Evolutionary conservation across 768 basidiomycete genomes (phyloP), one percentile per base, ranked within the genome.

Genomic region (Postia placenta): DNA sequence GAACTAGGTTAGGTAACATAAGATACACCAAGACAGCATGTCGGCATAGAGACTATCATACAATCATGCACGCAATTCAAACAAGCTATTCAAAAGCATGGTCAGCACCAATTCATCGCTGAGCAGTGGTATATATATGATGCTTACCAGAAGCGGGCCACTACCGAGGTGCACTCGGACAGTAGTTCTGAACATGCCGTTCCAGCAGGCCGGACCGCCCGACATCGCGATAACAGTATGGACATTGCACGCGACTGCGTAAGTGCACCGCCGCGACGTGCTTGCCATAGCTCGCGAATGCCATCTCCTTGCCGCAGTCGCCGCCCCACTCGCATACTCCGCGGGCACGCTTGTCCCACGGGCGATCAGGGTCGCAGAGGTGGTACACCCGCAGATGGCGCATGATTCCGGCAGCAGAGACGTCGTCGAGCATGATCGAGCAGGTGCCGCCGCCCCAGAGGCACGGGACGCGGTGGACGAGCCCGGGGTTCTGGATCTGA

Each of bases 211-310:
- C 45, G 6, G 27, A 5, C 4, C 45, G 24, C 15, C 45, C 45
- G 22, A 46, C 26, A 23, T 46, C 45, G 11, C 33, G 24, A 17
- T 46, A 33, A 35, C 56, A 57, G 38, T 50, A 38, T 2, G 50
- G 53, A 24, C 56, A 57, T 28, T 47, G 45, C 20, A 47, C 50
- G 51, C 49, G 49, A 39, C 46, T 52, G 41, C 53, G 45, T 11
- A 57, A 47, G 36, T 57, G 56, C 38, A 53, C 54, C 37, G 50
- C 50, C 6, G 56, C 50, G 45, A 57, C 54, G 30, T 57, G 56
- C 46, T 57, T 57, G 19, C 53, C 56, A 24, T 44, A 50, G 48
- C 52, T 52, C 6, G 53, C 54, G 17, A 48, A 42, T 36, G 49
- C 54, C 56, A 57, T 57, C 22, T 54, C 53, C 19, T 36, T 46